Evolutionary conservation across 371 early-diverging fungal genomes (phyloP), one percentile per base, ranked within the genome.

Genomic region (Lichtheimia ramosa): DNA sequence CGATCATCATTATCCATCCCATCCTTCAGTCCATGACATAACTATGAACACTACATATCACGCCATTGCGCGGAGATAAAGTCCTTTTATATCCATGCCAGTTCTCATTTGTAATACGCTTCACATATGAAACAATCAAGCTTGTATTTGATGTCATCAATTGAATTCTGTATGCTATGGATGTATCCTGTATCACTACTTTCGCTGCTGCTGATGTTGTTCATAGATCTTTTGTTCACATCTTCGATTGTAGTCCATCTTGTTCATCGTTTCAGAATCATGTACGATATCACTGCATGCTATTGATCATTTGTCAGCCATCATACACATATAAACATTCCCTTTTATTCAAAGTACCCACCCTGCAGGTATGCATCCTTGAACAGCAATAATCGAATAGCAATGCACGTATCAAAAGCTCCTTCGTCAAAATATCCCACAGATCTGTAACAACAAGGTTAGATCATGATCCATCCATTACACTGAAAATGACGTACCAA

Each of bases 211-310:
- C 58, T 81, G n/a, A n/a, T n/a, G 81, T 42, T 64, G 70, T 27
- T 77, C 74, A 46, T 68, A 81, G 16, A 75, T 64, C 42, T 71
- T 77, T 34, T 62, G 60, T 69, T 97, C 98, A 52, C 97, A 96
- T 57, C 83, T 48, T 84, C 85, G 40, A 98, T 75, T 2, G 97
- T 90, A 15, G 89, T 88, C 85, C 67, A 96, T 86, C 81, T 98
- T 98, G 82, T 92, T 92, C 73, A 96, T 82, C 3, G 98, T 97
- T 74, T 98, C 98, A 52, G 94, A 93, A 70, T 98, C 97, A 74
- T 94, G 89, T 6, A 97, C 97, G 64, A 98, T 96, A 48, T 97
- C 98, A 34, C 93, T 97, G 52, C 98, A 95, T 20, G 79, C 74
- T 75, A 54, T 51, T 2, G 27, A 42, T 8, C 5, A 34, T 34